Base-by-base conservation (phyloP, 2,329 filamentous ascomycete species). In the Phaeosphaeria sp. region DNA sequence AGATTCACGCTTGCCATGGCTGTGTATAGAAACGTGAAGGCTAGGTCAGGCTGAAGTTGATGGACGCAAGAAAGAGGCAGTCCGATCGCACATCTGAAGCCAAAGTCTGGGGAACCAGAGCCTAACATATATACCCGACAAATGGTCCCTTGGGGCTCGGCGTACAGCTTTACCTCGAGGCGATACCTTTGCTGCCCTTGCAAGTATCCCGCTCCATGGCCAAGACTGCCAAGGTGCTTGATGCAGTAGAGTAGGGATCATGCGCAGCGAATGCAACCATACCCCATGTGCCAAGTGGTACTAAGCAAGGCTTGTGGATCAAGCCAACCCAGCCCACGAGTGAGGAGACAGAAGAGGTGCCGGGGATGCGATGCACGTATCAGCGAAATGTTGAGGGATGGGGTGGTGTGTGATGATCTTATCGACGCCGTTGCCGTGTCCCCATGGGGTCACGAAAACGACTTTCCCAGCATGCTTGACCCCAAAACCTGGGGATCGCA, bases 1-100 rank as follows among this genome's bases (percentile, higher is more conserved):
- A 86, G 80, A 66, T 76, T 72, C 50, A 64, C 59, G 56, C 60
- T 68, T 21, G 70, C 61, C 74, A 77, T 77, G 33, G 24, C 69
- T 61, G 53, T 45, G 42, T 49, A 56, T 43, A 49, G 46, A 57
- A 54, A 21, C 33, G 45, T 43, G 49, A 49, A 59, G 46, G 55
- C 52, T 59, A 56, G 25, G 42, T 56, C n/a, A 21, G 22, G n/a
- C n/a, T 25, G 22, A 48, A 47, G 33, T 36, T 48, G 18, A 52
- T 49, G 47, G 55, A 56, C 55, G 33, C 54, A 50, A n/a, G 39
- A 50, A 40, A 50, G 45, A 36, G 48, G 47, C 40, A 65, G 61
- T 56, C 65, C 60, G 60, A 61, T 63, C 46, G 59, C 54, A 54
- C 60, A 64, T 56, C 57, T 61, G 53, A 2, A 27, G 27, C 22